These are phyloP conservation scores for Tetracladium setigerum DNA, from an alignment of 495 filamentous ascomycete species.

Conservation along the genomic window DNA sequence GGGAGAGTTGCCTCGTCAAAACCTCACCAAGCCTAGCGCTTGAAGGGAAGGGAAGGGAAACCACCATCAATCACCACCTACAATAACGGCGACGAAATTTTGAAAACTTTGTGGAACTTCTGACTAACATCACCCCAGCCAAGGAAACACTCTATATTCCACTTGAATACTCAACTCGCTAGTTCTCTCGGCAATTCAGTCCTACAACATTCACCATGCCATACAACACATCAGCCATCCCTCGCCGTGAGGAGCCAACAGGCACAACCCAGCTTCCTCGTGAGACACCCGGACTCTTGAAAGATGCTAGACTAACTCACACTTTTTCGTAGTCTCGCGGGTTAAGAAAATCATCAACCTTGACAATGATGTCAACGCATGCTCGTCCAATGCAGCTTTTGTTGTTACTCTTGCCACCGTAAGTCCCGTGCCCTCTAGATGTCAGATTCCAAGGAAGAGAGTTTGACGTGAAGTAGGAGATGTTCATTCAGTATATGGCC, in stretches of 20 bases:
- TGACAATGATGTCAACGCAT: constrained; percentile 76
- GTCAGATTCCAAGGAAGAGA: neutral
- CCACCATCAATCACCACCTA: no score
- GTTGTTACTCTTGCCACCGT: constrained; percentile 86
- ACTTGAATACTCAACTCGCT: no score
- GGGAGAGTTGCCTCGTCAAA: no score
- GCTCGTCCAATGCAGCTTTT: constrained; percentile 92
- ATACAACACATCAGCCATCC: constrained; percentile 80
- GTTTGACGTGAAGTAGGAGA: constrained; percentile 48
- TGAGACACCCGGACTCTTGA: constrained; percentile 37
- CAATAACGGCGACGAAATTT: no score
- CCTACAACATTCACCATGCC: constrained; percentile 49
- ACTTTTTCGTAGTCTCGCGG: constrained; percentile 57
- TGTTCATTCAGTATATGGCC: constrained; percentile 92
- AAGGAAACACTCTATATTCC: no score
- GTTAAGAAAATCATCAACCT: constrained; percentile 89
- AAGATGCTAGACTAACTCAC: neutral
- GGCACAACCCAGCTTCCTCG: constrained; percentile 79
- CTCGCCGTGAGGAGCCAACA: constrained; percentile 70
- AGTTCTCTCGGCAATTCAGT: neutral
- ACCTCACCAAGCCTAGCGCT: no score
- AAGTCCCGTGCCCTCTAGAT: constrained; percentile 19
- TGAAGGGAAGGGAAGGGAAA: no score
- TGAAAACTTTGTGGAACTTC: no score
- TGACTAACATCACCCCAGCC: no score